Percentiles rank a stretch among this genome's conserved stretches.
Evolutionary conservation across 2,329 filamentous ascomycete species (phyloP).

Genomic region (Xenoacremonium recifei): DNA sequence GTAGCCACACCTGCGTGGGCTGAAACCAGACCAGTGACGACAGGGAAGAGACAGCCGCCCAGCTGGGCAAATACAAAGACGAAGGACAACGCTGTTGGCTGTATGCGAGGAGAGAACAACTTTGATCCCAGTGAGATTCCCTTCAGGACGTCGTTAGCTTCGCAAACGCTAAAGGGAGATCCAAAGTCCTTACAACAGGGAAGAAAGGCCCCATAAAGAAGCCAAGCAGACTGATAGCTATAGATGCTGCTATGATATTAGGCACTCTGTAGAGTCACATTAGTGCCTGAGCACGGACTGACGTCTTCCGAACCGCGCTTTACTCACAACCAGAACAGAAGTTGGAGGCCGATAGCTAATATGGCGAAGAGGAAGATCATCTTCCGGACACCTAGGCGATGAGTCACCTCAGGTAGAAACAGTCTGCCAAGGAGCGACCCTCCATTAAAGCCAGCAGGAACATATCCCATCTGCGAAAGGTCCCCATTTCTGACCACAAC

Average conservation of each 20-base stretch:
- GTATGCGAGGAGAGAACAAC: conserved; percentile 41
- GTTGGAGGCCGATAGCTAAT: conserved; percentile 51
- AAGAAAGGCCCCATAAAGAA: conserved; percentile 60
- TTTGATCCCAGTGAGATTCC: conserved; percentile 54
- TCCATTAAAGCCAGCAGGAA: conserved; percentile 59
- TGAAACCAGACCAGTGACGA: conserved; percentile 53
- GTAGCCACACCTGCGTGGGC: conserved; percentile 43
- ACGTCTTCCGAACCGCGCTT: too few relatives aligned
- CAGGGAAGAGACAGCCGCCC: conserved; percentile 54
- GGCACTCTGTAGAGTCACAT: conserved; percentile 36
- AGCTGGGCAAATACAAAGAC: conserved; percentile 58
- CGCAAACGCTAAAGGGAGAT: fast-evolving
- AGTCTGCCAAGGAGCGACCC: conserved; percentile 56
- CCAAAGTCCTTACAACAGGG: conserved; percentile 42
- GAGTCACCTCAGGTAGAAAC: conserved; percentile 57
- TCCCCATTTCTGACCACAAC: conserved; percentile 57
- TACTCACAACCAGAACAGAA: conserved; percentile 59
- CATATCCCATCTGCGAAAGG: conserved; percentile 58
- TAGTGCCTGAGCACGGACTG: too few relatives aligned
- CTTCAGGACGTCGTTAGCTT: conserved; percentile 26
- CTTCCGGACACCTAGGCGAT: conserved; percentile 55
- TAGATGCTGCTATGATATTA: conserved; percentile 48
- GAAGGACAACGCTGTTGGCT: conserved; percentile 40
- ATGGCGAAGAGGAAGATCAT: conserved; percentile 57
- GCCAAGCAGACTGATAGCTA: conserved; percentile 53